Conservation (phyloP, 2,329 filamentous ascomycete genomes). For the Ilyonectria mors-panacis region DNA sequence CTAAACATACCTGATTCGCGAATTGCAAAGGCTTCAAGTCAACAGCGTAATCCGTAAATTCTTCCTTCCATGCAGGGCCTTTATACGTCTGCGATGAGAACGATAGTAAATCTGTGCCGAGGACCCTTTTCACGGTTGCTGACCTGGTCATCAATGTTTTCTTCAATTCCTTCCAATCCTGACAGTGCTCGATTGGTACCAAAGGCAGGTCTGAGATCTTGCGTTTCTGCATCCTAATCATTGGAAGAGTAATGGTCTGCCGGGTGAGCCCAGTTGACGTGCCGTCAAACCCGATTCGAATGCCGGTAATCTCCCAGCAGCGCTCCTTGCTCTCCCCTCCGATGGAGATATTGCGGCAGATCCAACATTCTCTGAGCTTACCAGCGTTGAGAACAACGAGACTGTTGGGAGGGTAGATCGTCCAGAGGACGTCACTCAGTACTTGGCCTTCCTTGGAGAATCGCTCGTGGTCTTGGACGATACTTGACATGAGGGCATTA, state of each 20-base stretch:
- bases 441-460: slow-evolving; percentile 7
- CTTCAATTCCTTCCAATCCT: no score
- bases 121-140: neutral
- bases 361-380: slow-evolving; percentile 16
- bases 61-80: slow-evolving; percentile 5
- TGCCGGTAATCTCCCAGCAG: neutral
- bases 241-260: no score
- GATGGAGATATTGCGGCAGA: slow-evolving; percentile 10
- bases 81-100: slow-evolving; percentile 19
- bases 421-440: slow-evolving; percentile 22
- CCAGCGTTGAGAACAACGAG: slow-evolving; percentile 8
- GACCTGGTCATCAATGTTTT: no score
- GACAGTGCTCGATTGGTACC: no score
- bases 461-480: slow-evolving; percentile 5
- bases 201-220: no score
- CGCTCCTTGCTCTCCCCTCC: neutral
- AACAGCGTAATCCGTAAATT: neutral
- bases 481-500: slow-evolving; percentile 12
- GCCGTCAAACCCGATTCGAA: slow-evolving; percentile 20
- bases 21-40: no score
- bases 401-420: slow-evolving; percentile 14
- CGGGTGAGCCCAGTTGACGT: neutral
- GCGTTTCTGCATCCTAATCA: no score
- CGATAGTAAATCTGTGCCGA: slow-evolving; percentile 1
- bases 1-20: no score